phyloP scores from a whole-genome alignment of 1,284 basidiomycete genomes.

The Cutaneotrichosporon sp. region DNA sequence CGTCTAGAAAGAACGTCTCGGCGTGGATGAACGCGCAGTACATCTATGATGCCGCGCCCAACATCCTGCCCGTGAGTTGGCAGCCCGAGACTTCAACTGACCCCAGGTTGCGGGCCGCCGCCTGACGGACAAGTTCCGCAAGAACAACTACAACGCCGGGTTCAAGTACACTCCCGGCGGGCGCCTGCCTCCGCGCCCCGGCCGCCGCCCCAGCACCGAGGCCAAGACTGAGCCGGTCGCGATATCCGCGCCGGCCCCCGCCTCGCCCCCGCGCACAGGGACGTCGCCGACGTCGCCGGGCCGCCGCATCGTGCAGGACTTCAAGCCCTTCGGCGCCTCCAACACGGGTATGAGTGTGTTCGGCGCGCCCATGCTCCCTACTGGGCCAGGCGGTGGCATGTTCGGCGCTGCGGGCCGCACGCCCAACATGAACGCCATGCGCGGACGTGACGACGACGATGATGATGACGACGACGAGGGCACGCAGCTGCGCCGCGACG shows the following conservation, averaged over 20 bases:
- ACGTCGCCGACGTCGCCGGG: conserved; percentile 58
- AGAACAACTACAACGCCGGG: conserved; percentile 39
- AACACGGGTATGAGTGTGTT: conserved; percentile 51
- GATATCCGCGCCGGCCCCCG: conserved; percentile 21
- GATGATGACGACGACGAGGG: conserved; percentile 56
- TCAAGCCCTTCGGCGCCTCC: conserved; percentile 74
- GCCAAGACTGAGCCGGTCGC: conserved; percentile 3
- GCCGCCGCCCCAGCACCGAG: conserved; percentile 29
- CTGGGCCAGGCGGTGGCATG: conserved; percentile 54
- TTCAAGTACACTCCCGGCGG: conserved; percentile 61
- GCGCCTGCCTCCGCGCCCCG: conserved; percentile 58
- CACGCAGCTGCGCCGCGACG: conserved; percentile 70
- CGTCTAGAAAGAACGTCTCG: conserved; percentile 85
- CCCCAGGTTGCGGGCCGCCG: conserved; percentile 81
- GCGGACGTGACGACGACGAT: conserved; percentile 60
- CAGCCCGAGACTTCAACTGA: not conserved
- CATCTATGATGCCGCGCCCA: conserved; percentile 72
- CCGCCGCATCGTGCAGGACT: conserved; percentile 82
- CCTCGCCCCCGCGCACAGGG: conserved; percentile 51
- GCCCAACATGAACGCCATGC: conserved; percentile 33
- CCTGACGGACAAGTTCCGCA: conserved; percentile 86
- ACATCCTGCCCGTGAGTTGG: conserved; percentile 71
- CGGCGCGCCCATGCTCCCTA: conserved; percentile 47
- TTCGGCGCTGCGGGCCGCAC: conserved; percentile 45
- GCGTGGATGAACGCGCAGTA: conserved; percentile 77